These are phyloP conservation scores for Botrytis fabae DNA, from an alignment of 2,329 filamentous ascomycete genomes.

Conservation along the genomic window DNA sequence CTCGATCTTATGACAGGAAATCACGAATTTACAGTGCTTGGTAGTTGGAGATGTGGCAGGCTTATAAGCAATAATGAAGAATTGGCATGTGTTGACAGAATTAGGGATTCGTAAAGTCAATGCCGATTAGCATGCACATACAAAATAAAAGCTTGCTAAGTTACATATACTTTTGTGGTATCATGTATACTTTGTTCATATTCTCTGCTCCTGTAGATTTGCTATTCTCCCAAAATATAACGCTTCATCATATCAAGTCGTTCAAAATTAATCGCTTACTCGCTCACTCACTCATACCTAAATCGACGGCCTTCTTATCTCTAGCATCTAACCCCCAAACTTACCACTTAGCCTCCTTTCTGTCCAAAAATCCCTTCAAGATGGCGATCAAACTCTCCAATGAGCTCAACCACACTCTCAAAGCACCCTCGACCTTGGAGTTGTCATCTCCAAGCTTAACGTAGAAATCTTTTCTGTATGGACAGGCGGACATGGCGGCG, in stretches of 20 bases:
- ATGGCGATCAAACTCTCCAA: slow-evolving; percentile 79
- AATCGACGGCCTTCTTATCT: neutral
- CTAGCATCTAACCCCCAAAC: slow-evolving; percentile 7
- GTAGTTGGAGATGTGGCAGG: neutral
- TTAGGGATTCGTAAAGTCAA: neutral
- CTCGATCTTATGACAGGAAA: neutral
- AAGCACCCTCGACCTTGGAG: slow-evolving; percentile 60
- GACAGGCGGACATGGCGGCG: slow-evolving; percentile 88
- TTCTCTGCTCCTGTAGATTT: neutral
- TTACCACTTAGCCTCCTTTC: slow-evolving; percentile 49
- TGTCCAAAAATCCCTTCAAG: slow-evolving; percentile 63
- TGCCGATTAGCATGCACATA: neutral
- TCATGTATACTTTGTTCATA: neutral
- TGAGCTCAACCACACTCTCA: slow-evolving; percentile 72
- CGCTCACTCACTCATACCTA: slow-evolving; percentile 11
- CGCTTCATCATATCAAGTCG: slow-evolving; percentile 5
- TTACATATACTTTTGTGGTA: neutral
- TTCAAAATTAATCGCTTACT: slow-evolving; percentile 14
- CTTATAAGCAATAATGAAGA: neutral
- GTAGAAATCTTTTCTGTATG: slow-evolving; percentile 94
- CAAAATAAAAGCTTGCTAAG: neutral
- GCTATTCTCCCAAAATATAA: neutral
- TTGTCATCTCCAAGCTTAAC: slow-evolving; percentile 73
- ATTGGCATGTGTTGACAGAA: too few relatives aligned
- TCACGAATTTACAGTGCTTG: neutral